Conservation (phyloP, 768 basidiomycete species). For the Mrakia hoshinonis region DNA sequence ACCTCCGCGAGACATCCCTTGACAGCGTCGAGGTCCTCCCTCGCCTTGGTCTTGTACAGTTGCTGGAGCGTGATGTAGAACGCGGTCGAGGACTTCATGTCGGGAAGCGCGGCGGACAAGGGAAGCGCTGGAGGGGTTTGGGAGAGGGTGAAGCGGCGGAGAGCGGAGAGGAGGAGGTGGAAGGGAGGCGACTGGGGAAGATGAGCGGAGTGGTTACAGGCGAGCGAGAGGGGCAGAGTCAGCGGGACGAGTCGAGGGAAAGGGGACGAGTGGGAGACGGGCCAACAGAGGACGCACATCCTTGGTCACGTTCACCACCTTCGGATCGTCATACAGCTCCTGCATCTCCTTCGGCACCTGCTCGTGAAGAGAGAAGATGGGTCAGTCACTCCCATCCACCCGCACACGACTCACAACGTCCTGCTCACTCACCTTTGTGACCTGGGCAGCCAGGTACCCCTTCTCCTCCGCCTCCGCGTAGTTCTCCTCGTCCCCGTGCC, state of each 20-base stretch:
- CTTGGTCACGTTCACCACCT: conserved; percentile 45
- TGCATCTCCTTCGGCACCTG: conserved; percentile 62
- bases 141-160: conserved; percentile 58
- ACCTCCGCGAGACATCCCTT: conserved; percentile 32
- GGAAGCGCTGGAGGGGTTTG: conserved; percentile 55
- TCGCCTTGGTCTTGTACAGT: conserved; percentile 68
- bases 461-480: conserved; percentile 89
- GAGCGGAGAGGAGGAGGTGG: conserved; percentile 66
- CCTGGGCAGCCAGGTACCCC: conserved; percentile 46
- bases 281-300: conserved; percentile 37
- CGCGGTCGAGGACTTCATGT: conserved; percentile 87
- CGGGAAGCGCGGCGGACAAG: conserved; percentile 75
- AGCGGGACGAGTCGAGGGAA: not conserved
- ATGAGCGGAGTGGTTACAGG: not conserved
- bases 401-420: not conserved
- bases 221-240: not conserved
- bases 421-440: conserved; percentile 44
- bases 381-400: not conserved
- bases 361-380: not conserved
- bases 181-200: conserved; percentile 53
- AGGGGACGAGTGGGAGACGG: not conserved
- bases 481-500: conserved; percentile 74
- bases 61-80: conserved; percentile 76
- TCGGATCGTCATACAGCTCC: conserved; percentile 56
- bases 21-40: conserved; percentile 37